Percentiles rank a stretch among this genome's conserved stretches.
phyloP scores from a whole-genome alignment of 2,329 filamentous ascomycete species.

The Calonectria multiphialidica region DNA sequence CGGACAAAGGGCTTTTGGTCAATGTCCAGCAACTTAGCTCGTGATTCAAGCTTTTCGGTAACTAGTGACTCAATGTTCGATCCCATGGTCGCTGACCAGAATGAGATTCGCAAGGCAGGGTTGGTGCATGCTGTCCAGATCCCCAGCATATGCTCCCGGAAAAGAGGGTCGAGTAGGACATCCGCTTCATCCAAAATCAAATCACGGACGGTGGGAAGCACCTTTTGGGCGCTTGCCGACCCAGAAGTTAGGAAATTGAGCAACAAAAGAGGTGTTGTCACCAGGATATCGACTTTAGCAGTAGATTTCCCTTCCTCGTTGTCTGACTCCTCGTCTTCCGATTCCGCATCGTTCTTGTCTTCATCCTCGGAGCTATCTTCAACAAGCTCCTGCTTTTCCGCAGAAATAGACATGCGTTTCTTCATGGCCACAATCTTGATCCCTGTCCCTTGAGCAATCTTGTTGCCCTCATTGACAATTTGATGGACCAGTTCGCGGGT shows the following conservation, averaged over 20 bases:
- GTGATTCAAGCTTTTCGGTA: conserved; percentile 72
- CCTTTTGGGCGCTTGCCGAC: conserved; percentile 58
- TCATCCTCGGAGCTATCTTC: conserved; percentile 56
- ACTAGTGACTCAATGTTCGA: conserved; percentile 89
- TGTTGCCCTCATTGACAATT: conserved; percentile 88
- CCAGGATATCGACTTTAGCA: conserved; percentile 53
- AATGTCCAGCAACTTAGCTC: conserved; percentile 56
- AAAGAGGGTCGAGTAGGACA: conserved; percentile 90
- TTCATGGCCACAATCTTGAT: conserved; percentile 85
- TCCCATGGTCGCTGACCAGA: conserved; percentile 98
- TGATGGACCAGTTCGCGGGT: conserved; percentile 84
- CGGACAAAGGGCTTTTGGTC: conserved; percentile 73
- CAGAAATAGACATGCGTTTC: conserved; percentile 82
- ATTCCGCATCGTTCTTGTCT: conserved; percentile 52
- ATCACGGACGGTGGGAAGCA: conserved; percentile 76
- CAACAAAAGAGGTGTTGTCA: conserved; percentile 69
- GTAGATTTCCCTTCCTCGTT: conserved; percentile 44
- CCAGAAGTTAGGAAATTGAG: conserved; percentile 75
- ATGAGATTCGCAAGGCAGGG: conserved; percentile 77
- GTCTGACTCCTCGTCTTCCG: conserved; percentile 46
- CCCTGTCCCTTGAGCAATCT: conserved; percentile 80
- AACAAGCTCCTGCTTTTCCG: conserved; percentile 54
- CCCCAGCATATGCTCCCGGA: conserved; percentile 86
- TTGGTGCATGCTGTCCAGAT: conserved; percentile 86
- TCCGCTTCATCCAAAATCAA: conserved; percentile 95